phyloP scores from a whole-genome alignment of 768 basidiomycete genomes.

The Russula lepida region DNA sequence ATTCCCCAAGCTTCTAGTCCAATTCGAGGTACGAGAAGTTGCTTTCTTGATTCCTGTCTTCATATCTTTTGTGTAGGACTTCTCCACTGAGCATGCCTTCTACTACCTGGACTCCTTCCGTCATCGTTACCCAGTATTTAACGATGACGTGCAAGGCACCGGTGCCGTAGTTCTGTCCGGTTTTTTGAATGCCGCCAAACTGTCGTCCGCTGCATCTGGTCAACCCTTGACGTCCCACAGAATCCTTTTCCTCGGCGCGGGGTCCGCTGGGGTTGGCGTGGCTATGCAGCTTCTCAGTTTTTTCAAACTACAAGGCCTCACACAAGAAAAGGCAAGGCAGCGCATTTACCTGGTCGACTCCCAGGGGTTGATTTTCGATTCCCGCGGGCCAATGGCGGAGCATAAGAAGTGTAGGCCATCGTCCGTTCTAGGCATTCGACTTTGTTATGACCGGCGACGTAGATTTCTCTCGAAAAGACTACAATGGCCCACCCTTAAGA shows the following conservation, averaged over 20 bases:
- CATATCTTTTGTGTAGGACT: constrained; percentile 47
- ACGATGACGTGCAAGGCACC: constrained; percentile 44
- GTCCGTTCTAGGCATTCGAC: background rate
- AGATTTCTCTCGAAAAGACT: constrained; percentile 81
- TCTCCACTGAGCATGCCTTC: constrained; percentile 89
- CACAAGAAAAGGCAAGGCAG: constrained; percentile 64
- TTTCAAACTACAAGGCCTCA: constrained; percentile 74
- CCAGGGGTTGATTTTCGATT: constrained; percentile 73
- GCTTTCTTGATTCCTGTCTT: background rate
- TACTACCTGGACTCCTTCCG: constrained; percentile 72
- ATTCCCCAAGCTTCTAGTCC: constrained; percentile 78
- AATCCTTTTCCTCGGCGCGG: constrained; percentile 90
- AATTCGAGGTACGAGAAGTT: constrained; percentile 55
- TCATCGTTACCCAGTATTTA: constrained; percentile 70
- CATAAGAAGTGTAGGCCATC: constrained; percentile 67
- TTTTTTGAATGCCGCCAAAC: constrained; percentile 77
- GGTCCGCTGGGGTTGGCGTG: constrained; percentile 88
- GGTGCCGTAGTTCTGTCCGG: constrained; percentile 89
- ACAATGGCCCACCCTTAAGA: constrained; percentile 65
- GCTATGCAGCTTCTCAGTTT: constrained; percentile 84
- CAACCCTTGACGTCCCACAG: constrained; percentile 61
- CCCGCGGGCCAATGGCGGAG: constrained; percentile 62
- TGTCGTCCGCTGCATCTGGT: constrained; percentile 65
- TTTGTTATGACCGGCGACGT: constrained; percentile 6
- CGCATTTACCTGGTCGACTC: constrained; percentile 82